Percentiles rank a stretch among this genome's conserved stretches.
Evolutionary conservation across 2,329 filamentous ascomycete genomes (phyloP).

Genomic region (Colletotrichum siamense): DNA sequence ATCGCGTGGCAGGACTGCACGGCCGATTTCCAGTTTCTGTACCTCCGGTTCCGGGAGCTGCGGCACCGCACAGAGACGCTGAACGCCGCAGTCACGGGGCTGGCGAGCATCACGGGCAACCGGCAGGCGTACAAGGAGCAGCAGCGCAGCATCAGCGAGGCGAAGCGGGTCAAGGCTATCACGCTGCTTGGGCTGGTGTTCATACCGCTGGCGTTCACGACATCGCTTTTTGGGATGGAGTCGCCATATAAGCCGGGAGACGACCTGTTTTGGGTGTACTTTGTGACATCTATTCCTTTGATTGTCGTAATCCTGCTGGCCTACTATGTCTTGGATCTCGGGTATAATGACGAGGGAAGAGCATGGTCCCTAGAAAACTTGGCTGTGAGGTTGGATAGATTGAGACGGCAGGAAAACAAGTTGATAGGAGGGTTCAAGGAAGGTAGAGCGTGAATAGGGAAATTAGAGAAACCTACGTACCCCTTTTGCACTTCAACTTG

Average conservation of each 20-base stretch:
- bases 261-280: conserved; percentile 25
- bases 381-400: background rate
- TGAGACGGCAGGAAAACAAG: background rate
- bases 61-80: conserved; percentile 26
- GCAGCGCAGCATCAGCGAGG: conserved; percentile 28
- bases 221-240: conserved; percentile 27
- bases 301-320: conserved; percentile 22
- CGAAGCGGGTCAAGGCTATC: conserved; percentile 27
- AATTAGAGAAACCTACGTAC: background rate
- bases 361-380: conserved; percentile 23
- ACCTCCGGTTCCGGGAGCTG: conserved; percentile 26
- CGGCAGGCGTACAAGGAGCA: conserved; percentile 26
- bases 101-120: conserved; percentile 29
- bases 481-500: background rate
- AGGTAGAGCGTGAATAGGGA: background rate
- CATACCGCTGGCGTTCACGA: conserved; percentile 26
- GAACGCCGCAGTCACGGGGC: conserved; percentile 27
- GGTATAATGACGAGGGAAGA: conserved; percentile 26
- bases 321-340: conserved; percentile 26
- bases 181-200: conserved; percentile 29
- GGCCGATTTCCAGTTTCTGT: conserved; percentile 27
- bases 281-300: conserved; percentile 23
- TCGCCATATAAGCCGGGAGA: conserved; percentile 24
- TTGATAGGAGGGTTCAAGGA: background rate
- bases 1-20: conserved; percentile 22